These are phyloP conservation scores for Penicillium riverlandense DNA, from an alignment of 495 filamentous ascomycete genomes.

Conservation along the genomic window DNA sequence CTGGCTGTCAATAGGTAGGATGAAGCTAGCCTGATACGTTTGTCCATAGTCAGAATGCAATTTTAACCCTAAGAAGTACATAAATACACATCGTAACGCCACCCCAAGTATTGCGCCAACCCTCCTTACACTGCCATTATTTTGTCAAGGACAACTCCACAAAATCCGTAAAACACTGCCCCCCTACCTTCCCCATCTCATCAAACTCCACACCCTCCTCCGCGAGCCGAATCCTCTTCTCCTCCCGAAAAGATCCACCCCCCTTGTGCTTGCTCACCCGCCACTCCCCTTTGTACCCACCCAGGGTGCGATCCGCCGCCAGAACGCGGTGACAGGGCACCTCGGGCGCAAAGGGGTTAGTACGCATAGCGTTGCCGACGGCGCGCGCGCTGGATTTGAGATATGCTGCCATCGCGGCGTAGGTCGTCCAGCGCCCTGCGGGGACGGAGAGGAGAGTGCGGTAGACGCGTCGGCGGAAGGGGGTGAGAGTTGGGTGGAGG, in stretches of 20 bases:
- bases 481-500: constrained; percentile 39
- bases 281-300: constrained; percentile 30
- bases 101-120: not conserved
- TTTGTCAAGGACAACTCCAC: constrained; percentile 9
- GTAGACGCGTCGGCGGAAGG: constrained; percentile 55
- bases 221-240: constrained; percentile 22
- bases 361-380: constrained; percentile 69
- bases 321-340: constrained; percentile 46
- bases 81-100: too few relatives aligned
- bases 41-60: too few relatives aligned
- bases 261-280: constrained; percentile 10
- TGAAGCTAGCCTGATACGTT: too few relatives aligned
- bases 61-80: too few relatives aligned
- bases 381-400: constrained; percentile 68
- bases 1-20: too few relatives aligned
- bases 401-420: constrained; percentile 59
- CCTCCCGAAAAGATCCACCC: constrained; percentile 17
- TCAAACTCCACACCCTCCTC: constrained; percentile 27
- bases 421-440: constrained; percentile 61
- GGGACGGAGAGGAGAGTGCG: constrained; percentile 65
- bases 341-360: constrained; percentile 61
- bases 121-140: constrained; percentile 1
- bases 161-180: constrained; percentile 25
- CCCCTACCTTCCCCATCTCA: constrained; percentile 17
- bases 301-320: constrained; percentile 19